Percentiles rank a stretch among this genome's conserved stretches.
phyloP scores from a whole-genome alignment of 768 basidiomycete genomes.

The Boletellus emodensis region DNA sequence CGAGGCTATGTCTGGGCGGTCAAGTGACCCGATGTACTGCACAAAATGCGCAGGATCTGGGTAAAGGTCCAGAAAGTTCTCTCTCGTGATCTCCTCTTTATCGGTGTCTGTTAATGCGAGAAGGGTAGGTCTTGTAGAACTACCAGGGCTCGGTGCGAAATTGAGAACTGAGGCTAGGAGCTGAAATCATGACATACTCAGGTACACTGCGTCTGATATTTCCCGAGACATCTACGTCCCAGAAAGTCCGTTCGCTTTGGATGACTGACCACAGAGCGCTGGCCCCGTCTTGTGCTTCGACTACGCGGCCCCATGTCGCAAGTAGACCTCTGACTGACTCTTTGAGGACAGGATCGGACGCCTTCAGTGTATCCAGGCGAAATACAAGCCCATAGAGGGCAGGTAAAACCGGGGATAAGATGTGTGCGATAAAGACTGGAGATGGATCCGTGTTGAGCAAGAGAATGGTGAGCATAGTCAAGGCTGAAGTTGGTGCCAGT shows the following conservation, averaged over 20 bases:
- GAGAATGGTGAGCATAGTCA: conserved; percentile 53
- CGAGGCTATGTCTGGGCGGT: conserved; percentile 66
- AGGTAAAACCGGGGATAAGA: conserved; percentile 67
- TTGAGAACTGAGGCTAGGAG: background rate
- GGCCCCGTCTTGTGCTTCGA: conserved; percentile 48
- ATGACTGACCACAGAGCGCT: conserved; percentile 59
- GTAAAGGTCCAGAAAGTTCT: conserved; percentile 60
- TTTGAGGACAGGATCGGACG: conserved; percentile 61
- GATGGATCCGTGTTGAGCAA: conserved; percentile 78
- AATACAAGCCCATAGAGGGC: conserved; percentile 61
- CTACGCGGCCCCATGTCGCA: conserved; percentile 71
- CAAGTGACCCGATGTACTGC: conserved; percentile 56
- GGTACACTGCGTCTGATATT: conserved; percentile 38
- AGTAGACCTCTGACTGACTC: conserved; percentile 60
- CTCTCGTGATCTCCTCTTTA: conserved; percentile 35
- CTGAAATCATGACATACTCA: conserved; percentile 36
- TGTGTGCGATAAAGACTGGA: conserved; percentile 54
- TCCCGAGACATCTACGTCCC: conserved; percentile 57
- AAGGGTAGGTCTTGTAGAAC: conserved; percentile 36
- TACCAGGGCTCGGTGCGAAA: conserved; percentile 1
- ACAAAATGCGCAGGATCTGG: conserved; percentile 76
- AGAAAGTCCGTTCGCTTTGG: conserved; percentile 44
- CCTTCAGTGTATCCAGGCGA: conserved; percentile 49
- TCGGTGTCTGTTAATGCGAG: conserved; percentile 50
- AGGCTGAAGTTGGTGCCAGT: conserved; percentile 36